Percentiles rank a stretch among this genome's conserved stretches.
Evolutionary conservation across 768 basidiomycete genomes (phyloP).

Genomic region (Leccinum imitatum): DNA sequence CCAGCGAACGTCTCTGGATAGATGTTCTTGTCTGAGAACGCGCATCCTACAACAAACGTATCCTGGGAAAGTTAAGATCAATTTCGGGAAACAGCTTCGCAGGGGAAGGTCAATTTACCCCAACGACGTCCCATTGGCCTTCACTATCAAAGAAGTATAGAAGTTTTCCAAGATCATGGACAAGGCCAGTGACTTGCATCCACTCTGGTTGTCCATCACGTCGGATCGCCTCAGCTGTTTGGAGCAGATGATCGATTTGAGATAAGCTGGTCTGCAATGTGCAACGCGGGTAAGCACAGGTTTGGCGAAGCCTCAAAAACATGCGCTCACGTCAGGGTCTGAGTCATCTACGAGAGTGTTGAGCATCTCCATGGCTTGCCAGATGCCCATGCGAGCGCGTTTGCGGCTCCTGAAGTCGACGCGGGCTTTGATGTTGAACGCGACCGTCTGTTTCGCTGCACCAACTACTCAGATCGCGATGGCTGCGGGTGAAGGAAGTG

Average conservation of each 20-base stretch:
- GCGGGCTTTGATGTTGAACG: constrained; percentile 77
- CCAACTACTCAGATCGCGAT: background rate
- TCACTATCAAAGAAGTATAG: constrained; percentile 80
- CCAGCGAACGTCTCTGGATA: constrained; percentile 75
- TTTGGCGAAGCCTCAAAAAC: background rate
- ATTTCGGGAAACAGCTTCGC: background rate
- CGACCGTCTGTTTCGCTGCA: constrained; percentile 83
- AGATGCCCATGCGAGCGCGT: constrained; percentile 78
- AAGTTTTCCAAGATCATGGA: constrained; percentile 90
- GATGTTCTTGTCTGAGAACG: constrained; percentile 81
- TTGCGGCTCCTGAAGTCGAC: constrained; percentile 66
- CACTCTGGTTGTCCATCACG: constrained; percentile 86
- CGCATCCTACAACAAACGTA: constrained; percentile 82
- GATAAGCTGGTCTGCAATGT: constrained; percentile 61
- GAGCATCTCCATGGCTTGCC: constrained; percentile 86
- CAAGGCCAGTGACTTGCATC: constrained; percentile 87
- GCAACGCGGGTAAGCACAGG: constrained; percentile 10
- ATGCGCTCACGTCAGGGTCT: constrained; percentile 70
- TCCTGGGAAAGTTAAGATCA: constrained; percentile 39
- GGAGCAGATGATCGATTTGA: constrained; percentile 89
- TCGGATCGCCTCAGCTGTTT: constrained; percentile 89
- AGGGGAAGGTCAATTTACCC: constrained; percentile 44
- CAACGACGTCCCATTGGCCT: constrained; percentile 95
- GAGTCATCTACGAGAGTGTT: constrained; percentile 88
- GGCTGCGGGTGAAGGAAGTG: background rate